A percentile compares a stretch with the other conserved stretches of the same genome.
Conservation (phyloP, 176 grass and related monocot species). For the Miscanthus lutarioriparius region DNA sequence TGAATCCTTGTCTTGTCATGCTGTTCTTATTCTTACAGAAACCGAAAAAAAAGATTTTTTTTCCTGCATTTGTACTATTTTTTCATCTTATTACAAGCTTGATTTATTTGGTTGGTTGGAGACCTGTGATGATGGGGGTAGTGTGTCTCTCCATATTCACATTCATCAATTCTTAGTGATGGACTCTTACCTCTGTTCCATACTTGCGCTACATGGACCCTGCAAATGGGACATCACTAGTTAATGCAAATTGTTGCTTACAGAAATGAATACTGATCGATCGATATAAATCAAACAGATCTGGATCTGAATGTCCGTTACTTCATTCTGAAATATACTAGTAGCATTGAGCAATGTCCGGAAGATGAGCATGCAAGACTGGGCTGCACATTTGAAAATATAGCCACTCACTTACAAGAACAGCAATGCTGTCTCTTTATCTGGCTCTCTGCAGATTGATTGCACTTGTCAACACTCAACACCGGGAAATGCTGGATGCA, state of each 20-base stretch:
- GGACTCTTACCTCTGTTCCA: constrained; percentile 33
- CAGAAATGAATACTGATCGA: background rate
- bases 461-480: background rate
- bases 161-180: constrained; percentile 22
- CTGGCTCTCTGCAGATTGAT: background rate
- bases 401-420: background rate
- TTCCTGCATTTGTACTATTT: background rate
- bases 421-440: background rate
- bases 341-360: background rate
- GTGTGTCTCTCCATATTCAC: background rate
- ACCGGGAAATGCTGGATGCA: background rate
- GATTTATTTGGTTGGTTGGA: constrained; percentile 19
- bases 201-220: constrained; percentile 27
- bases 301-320: constrained; percentile 19
- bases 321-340: constrained; percentile 8
- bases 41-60: background rate
- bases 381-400: background rate
- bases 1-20: background rate
- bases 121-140: constrained; percentile 11
- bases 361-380: background rate
- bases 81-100: background rate
- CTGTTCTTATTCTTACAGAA: background rate
- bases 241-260: constrained; percentile 1
- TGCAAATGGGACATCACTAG: constrained; percentile 40
- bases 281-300: background rate